A percentile compares a stretch with the other conserved stretches of the same genome.
phyloP scores from a whole-genome alignment of 257 asterid species.

The Leptodermis oblonga region DNA sequence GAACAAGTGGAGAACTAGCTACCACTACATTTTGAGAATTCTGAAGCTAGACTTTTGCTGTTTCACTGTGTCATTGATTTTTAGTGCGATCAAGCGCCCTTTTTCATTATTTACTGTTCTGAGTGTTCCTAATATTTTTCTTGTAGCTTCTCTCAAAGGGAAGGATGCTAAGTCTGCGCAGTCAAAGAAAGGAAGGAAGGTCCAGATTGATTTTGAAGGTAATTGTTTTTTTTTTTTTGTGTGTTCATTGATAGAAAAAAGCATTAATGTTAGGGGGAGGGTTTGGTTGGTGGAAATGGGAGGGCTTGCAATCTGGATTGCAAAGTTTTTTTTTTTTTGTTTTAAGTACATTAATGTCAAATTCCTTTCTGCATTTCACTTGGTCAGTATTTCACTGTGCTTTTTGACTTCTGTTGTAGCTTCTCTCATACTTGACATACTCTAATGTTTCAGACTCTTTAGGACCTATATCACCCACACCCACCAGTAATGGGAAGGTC shows the following conservation, averaged over 20 bases:
- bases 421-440: slow-evolving; percentile 6
- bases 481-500: slow-evolving; percentile 45
- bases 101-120: not conserved
- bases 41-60: not conserved
- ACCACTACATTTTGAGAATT: too few relatives aligned
- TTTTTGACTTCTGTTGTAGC: slow-evolving; percentile 3
- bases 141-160: slow-evolving; percentile 38
- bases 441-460: slow-evolving; percentile 33
- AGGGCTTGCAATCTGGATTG: too few relatives aligned
- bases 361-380: not conserved
- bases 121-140: not conserved
- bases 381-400: not conserved
- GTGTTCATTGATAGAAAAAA: not conserved
- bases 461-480: slow-evolving; percentile 25
- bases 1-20: too few relatives aligned
- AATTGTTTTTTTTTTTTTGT: slow-evolving; percentile 1
- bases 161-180: slow-evolving; percentile 43
- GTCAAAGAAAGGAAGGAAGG: slow-evolving; percentile 60
- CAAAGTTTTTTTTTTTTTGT: too few relatives aligned
- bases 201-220: slow-evolving; percentile 64
- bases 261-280: too few relatives aligned
- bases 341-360: too few relatives aligned
- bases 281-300: too few relatives aligned
- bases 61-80: not conserved
- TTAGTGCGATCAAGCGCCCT: not conserved